Conservation (phyloP, 306 rosid species). For the Prinsepia uniflora region DNA sequence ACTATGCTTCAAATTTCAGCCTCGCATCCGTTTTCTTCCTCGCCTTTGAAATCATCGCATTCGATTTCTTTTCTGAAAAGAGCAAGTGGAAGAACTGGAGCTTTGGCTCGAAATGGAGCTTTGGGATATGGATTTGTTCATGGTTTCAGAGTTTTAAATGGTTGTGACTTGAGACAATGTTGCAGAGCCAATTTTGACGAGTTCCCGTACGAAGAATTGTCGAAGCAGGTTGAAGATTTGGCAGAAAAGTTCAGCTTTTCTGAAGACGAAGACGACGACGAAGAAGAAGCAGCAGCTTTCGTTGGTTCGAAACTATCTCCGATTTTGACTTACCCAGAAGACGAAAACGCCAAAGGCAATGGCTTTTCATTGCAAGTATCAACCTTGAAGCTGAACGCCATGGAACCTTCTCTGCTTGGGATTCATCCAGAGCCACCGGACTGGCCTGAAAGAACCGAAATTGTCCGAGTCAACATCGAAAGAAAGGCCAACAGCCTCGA, state of each 20-base stretch:
- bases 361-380: constrained; percentile 15
- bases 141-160: neutral
- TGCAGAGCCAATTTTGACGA: constrained; percentile 38
- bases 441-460: constrained; percentile 60
- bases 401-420: constrained; percentile 50
- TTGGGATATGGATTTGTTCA: constrained; percentile 21
- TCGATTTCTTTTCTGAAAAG: constrained; percentile 26
- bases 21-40: constrained; percentile 19
- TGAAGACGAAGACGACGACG: constrained; percentile 17
- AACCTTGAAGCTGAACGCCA: constrained; percentile 25
- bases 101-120: constrained; percentile 13
- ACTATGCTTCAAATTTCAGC: constrained; percentile 10
- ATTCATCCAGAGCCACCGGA: constrained; percentile 54
- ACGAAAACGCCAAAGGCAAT: neutral
- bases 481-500: constrained; percentile 44
- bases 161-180: constrained; percentile 21
- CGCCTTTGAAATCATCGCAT: neutral
- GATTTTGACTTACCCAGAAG: constrained; percentile 2
- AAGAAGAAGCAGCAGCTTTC: constrained; percentile 19
- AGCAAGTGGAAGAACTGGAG: constrained; percentile 23
- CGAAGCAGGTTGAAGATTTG: constrained; percentile 25
- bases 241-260: neutral
- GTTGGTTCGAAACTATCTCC: constrained; percentile 11
- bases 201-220: constrained; percentile 25
- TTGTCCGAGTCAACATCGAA: constrained; percentile 36